phyloP scores from a whole-genome alignment of 139 green algal genomes.

The Coccomyxa sp. region DNA sequence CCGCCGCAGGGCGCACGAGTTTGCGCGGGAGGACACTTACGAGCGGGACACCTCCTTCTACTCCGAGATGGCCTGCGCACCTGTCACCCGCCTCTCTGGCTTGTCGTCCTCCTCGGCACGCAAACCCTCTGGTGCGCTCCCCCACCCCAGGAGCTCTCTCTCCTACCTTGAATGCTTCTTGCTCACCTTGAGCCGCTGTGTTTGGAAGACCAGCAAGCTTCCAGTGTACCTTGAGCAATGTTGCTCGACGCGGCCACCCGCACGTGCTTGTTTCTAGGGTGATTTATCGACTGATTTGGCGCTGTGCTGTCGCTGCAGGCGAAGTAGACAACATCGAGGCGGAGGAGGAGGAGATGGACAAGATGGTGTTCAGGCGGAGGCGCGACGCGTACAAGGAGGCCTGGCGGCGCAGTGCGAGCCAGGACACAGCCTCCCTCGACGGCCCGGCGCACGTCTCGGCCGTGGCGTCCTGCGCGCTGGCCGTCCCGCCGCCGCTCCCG shows the following conservation, averaged over 20 bases:
- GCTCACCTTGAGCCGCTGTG: background rate
- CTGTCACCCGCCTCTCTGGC: background rate
- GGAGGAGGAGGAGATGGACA: background rate
- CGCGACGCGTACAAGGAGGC: background rate
- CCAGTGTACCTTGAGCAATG: too few relatives aligned
- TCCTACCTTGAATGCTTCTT: background rate
- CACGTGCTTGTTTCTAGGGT: too few relatives aligned
- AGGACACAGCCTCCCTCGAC: background rate
- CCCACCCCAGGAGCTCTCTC: background rate
- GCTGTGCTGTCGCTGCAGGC: background rate
- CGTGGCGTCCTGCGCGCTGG: too few relatives aligned
- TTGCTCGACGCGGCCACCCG: too few relatives aligned
- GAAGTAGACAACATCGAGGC: background rate
- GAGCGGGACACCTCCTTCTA: background rate
- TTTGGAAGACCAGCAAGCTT: background rate
- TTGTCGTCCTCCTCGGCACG: background rate
- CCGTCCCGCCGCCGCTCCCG: too few relatives aligned
- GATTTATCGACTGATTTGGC: background rate
- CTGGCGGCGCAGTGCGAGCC: background rate
- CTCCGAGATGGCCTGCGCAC: background rate
- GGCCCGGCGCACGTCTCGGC: background rate
- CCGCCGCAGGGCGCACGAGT: background rate
- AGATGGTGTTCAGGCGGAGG: background rate
- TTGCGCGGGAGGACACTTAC: background rate
- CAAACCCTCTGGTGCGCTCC: background rate